A percentile compares a stretch with the other conserved stretches of the same genome.
Conservation (phyloP, 1,284 basidiomycete genomes). For the Cutaneotrichosporon sp. region DNA sequence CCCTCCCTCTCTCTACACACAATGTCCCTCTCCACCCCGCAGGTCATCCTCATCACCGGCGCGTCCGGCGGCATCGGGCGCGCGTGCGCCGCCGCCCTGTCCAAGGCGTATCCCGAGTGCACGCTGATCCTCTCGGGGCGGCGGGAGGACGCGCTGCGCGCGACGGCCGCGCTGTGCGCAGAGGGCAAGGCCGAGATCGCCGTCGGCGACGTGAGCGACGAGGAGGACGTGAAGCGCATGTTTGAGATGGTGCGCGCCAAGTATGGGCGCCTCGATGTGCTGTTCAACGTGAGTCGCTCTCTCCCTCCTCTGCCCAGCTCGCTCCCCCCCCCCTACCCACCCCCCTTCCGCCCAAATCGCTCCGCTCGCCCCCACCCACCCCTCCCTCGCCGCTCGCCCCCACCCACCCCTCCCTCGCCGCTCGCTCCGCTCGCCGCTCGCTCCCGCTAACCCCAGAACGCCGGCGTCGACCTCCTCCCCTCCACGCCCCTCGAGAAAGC, state of each 20-base stretch:
- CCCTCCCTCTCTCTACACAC: no score
- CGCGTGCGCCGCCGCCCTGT: conserved; percentile 60
- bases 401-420: no score
- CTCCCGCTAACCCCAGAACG: conserved; percentile 51
- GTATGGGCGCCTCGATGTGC: conserved; percentile 69
- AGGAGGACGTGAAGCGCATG: conserved; percentile 52
- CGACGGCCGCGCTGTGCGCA: conserved; percentile 57
- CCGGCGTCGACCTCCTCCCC: conserved; percentile 60
- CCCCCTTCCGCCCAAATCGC: no score
- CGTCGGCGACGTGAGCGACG: conserved; percentile 61
- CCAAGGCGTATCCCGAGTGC: conserved; percentile 48
- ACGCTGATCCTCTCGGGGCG: conserved; percentile 61
- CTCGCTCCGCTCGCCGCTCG: no score
- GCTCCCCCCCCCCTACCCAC: no score
- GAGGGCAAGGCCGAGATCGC: conserved; percentile 54
- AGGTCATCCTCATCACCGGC: conserved; percentile 51
- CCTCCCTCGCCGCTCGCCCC: no score
- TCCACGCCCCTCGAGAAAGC: conserved; percentile 63
- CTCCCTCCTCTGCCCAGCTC: no score
- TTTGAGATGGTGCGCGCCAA: conserved; percentile 61
- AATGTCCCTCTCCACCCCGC: background rate
- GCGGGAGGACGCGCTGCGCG: conserved; percentile 62
- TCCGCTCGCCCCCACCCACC: no score
- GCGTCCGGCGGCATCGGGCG: conserved; percentile 58
- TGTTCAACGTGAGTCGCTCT: conserved; percentile 75